A percentile compares a stretch with the other conserved stretches of the same genome.
These are phyloP conservation scores for Chaetomiaceae sp. DNA, from an alignment of 2,329 filamentous ascomycete genomes.

Conservation along the genomic window DNA sequence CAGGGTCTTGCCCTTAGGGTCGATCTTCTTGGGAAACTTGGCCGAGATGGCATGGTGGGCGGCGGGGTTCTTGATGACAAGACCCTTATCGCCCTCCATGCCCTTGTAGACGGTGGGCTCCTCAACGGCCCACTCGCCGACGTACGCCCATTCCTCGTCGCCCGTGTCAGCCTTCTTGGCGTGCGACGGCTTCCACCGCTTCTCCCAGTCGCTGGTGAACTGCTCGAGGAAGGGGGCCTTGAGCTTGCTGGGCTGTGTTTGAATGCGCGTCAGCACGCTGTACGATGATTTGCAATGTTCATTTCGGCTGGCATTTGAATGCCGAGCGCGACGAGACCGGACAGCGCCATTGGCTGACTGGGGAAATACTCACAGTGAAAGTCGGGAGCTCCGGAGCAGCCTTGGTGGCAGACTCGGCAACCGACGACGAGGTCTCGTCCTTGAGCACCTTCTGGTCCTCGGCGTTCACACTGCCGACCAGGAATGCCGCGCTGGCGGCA, in stretches of 20 bases:
- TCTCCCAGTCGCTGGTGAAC: slow-evolving; percentile 95
- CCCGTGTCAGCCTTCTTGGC: slow-evolving; percentile 86
- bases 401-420: slow-evolving; percentile 48
- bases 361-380: slow-evolving; percentile 69
- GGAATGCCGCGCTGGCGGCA: slow-evolving; percentile 67
- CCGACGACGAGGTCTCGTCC: slow-evolving; percentile 40
- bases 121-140: slow-evolving; percentile 95
- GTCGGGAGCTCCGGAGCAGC: slow-evolving; percentile 64
- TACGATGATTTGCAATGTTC: not conserved
- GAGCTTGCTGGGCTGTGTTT: slow-evolving; percentile 70
- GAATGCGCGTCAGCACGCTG: slow-evolving; percentile 13
- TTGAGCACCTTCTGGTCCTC: slow-evolving; percentile 58
- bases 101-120: slow-evolving; percentile 88
- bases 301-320: not conserved
- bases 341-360: not conserved
- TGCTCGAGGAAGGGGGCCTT: slow-evolving; percentile 97
- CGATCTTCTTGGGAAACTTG: slow-evolving; percentile 94
- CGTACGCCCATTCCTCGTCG: slow-evolving; percentile 87
- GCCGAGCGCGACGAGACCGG: not conserved
- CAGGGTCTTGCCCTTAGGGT: slow-evolving; percentile 95
- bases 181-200: slow-evolving; percentile 88
- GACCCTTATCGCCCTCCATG: slow-evolving; percentile 90
- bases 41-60: slow-evolving; percentile 99
- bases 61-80: slow-evolving; percentile 96
- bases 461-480: slow-evolving; percentile 65